Evolutionary conservation across 2,329 filamentous ascomycete species (phyloP).

Genomic region (Ophiostoma montium): DNA sequence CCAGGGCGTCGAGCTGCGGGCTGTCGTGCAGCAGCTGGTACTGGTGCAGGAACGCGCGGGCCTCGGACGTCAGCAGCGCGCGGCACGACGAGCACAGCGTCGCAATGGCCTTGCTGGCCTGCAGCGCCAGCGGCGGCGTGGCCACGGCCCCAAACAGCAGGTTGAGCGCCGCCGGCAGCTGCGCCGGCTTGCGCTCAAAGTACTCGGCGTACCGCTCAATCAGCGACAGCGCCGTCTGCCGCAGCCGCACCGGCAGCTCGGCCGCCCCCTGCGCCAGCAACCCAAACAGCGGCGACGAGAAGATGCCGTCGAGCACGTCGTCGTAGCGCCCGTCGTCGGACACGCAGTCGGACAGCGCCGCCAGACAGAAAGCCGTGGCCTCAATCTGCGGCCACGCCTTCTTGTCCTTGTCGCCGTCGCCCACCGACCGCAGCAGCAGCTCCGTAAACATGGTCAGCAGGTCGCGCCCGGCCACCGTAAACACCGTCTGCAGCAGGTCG

Average conservation of each 20-base stretch:
- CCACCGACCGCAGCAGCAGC: slow-evolving; percentile 35
- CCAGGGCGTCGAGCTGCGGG: slow-evolving; percentile 49
- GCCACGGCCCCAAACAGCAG: slow-evolving; percentile 59
- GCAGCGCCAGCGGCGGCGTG: slow-evolving; percentile 30
- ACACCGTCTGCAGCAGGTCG: slow-evolving; percentile 62
- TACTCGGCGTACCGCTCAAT: slow-evolving; percentile 64
- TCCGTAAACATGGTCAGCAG: slow-evolving; percentile 44
- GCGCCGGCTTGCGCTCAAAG: slow-evolving; percentile 54
- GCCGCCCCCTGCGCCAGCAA: slow-evolving; percentile 35
- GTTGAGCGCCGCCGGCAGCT: slow-evolving; percentile 56
- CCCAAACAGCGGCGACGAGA: slow-evolving; percentile 43
- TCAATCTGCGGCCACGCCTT: slow-evolving; percentile 46
- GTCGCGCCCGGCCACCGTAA: slow-evolving; percentile 41
- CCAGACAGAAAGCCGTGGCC: slow-evolving; percentile 47
- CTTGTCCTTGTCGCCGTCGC: too few relatives aligned
- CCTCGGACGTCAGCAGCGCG: slow-evolving; percentile 50
- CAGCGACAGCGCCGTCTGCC: slow-evolving; percentile 54
- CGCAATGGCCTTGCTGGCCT: slow-evolving; percentile 60
- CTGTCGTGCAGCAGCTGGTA: slow-evolving; percentile 50
- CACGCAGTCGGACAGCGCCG: slow-evolving; percentile 52
- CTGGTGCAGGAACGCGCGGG: slow-evolving; percentile 54
- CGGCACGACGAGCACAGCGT: slow-evolving; percentile 65
- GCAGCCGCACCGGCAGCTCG: slow-evolving; percentile 45
- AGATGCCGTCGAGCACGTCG: slow-evolving; percentile 43
- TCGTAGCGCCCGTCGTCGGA: slow-evolving; percentile 45